These are phyloP conservation scores for Allium sativum DNA, from an alignment of 106 monocot genomes.

Conservation along the genomic window DNA sequence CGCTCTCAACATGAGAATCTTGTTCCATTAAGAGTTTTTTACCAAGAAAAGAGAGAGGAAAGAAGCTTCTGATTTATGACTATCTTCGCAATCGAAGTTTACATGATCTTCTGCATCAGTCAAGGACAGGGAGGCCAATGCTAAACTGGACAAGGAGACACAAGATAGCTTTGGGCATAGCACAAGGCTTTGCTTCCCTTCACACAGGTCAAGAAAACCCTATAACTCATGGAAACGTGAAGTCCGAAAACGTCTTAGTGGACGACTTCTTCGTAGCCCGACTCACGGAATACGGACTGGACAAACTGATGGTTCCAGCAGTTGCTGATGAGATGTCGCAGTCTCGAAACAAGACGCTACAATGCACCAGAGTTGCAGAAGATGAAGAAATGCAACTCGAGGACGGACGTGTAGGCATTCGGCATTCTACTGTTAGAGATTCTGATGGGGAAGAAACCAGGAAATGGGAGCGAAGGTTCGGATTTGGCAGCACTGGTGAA, in stretches of 20 bases:
- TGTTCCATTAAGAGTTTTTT: too few species aligned
- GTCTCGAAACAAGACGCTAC: conserved; percentile 51
- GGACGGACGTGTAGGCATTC: conserved; percentile 78
- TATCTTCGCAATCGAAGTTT: conserved; percentile 56
- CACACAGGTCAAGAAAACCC: conserved; percentile 50
- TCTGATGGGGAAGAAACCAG: conserved; percentile 79
- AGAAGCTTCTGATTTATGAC: too few species aligned
- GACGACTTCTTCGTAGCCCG: conserved; percentile 70
- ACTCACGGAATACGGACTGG: conserved; percentile 54
- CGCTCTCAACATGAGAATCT: too few species aligned
- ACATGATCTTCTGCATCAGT: conserved; percentile 60
- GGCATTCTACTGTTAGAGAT: conserved; percentile 75
- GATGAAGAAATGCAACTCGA: conserved; percentile 52
- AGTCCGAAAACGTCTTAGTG: conserved; percentile 58
- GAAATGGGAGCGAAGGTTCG: conserved; percentile 19
- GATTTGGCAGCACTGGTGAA: conserved; percentile 81
- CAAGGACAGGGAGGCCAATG: conserved; percentile 37
- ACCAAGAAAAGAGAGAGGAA: too few species aligned
- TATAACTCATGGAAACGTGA: conserved; percentile 56
- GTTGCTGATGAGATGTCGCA: conserved; percentile 74
- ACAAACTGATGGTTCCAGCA: conserved; percentile 59
- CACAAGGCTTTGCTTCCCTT: conserved; percentile 59
- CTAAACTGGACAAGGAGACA: conserved; percentile 76
- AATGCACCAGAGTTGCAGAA: conserved; percentile 79
- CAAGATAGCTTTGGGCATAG: conserved; percentile 75